Evolutionary conservation across 2,329 filamentous ascomycete genomes (phyloP).

Genomic region (Clarireedia monteithiana): DNA sequence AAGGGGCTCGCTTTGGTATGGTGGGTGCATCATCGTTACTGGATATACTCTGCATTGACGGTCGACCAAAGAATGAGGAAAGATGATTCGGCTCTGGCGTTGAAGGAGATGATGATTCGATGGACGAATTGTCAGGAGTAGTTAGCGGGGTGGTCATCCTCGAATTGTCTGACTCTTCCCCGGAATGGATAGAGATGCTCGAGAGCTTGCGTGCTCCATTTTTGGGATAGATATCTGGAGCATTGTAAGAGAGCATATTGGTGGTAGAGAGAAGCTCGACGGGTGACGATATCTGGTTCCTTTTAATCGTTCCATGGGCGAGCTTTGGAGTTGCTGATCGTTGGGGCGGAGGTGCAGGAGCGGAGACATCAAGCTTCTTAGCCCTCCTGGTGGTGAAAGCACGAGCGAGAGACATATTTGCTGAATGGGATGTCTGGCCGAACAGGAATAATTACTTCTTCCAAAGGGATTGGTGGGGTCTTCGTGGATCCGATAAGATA

Average conservation of each 20-base stretch:
- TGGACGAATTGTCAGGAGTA: conserved; percentile 38
- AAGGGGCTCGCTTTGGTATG: conserved; percentile 72
- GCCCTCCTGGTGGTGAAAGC: conserved; percentile 60
- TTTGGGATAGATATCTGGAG: conserved; percentile 62
- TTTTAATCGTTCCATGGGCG: conserved; percentile 28
- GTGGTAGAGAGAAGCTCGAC: conserved; percentile 87
- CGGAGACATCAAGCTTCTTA: conserved; percentile 35
- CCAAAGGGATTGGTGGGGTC: conserved; percentile 16
- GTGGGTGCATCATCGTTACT: conserved; percentile 37
- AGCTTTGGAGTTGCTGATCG: conserved; percentile 25
- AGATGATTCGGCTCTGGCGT: conserved; percentile 55
- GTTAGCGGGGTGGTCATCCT: conserved; percentile 34
- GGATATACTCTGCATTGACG: conserved; percentile 30
- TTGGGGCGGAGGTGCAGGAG: conserved; percentile 16
- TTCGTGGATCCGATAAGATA: conserved; percentile 7
- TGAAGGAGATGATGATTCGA: conserved; percentile 34
- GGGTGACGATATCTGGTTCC: conserved; percentile 74
- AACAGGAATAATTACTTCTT: conserved; percentile 8
- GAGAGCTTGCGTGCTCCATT: neutral
- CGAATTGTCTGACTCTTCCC: conserved; percentile 65
- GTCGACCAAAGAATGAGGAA: conserved; percentile 52
- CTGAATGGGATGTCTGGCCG: conserved; percentile 12
- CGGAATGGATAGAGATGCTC: conserved; percentile 33
- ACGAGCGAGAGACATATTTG: conserved; percentile 51
- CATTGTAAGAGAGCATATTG: conserved; percentile 93